Conservation (phyloP, 768 basidiomycete genomes). For the Kwoniella bestiolae region DNA sequence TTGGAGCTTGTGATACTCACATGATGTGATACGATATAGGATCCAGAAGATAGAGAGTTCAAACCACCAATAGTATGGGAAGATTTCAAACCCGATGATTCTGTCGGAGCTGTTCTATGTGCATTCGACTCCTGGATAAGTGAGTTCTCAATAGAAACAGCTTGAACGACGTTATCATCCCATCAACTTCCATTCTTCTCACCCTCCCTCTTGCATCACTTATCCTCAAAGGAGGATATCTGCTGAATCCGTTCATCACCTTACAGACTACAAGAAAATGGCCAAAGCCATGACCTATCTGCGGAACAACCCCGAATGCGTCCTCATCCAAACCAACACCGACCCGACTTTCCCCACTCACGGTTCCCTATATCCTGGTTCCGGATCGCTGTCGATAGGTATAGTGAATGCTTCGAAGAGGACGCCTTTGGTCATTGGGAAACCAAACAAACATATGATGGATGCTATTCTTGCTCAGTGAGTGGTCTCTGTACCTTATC, state of each 20-base stretch:
- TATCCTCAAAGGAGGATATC: no score
- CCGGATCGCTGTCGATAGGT: constrained; percentile 81
- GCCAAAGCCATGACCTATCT: constrained; percentile 91
- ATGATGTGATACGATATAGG: no score
- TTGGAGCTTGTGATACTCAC: not conserved
- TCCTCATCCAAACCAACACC: constrained; percentile 87
- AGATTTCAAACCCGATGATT: constrained; percentile 66
- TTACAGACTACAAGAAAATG: constrained; percentile 79
- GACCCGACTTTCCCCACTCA: constrained; percentile 85
- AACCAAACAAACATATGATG: constrained; percentile 88
- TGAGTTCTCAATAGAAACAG: no score
- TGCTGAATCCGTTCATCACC: not conserved
- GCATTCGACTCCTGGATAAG: constrained; percentile 82
- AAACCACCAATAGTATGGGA: constrained; percentile 64
- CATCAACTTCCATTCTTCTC: no score
- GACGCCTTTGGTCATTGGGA: constrained; percentile 80
- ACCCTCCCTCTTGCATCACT: no score
- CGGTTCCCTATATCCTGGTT: constrained; percentile 71
- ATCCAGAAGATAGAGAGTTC: constrained; percentile 80
- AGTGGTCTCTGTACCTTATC: constrained; percentile 39
- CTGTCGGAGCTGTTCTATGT: constrained; percentile 90
- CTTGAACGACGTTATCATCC: no score
- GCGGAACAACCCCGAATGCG: constrained; percentile 74
- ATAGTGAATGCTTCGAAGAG: constrained; percentile 67
- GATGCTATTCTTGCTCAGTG: constrained; percentile 85